Percentiles rank a stretch among this genome's conserved stretches.
Evolutionary conservation across 345 rosid genomes (phyloP).

Genomic region (Eucalyptus marginata): DNA sequence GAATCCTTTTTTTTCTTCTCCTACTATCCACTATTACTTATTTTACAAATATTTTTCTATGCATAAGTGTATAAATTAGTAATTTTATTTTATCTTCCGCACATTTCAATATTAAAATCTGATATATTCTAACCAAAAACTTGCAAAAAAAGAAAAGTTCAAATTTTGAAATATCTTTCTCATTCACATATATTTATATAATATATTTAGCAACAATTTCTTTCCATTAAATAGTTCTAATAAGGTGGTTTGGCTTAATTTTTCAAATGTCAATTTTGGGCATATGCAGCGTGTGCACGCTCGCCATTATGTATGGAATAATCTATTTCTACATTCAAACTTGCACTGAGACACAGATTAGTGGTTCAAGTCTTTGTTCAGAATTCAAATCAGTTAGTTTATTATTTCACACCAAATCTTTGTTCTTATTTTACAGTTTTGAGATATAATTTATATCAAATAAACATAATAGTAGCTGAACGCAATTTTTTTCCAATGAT

Average conservation of each 20-base stretch:
- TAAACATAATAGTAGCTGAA: not conserved
- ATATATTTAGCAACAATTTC: not conserved
- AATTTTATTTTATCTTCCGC: not conserved
- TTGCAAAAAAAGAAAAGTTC: not conserved
- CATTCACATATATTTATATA: not conserved
- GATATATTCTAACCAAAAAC: not conserved
- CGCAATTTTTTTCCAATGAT: not conserved
- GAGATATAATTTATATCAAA: not conserved
- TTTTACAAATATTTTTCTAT: not conserved
- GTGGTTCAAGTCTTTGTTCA: not conserved
- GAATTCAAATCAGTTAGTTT: not conserved
- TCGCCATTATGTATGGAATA: not conserved
- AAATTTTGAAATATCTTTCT: not conserved
- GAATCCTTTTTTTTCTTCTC: not conserved
- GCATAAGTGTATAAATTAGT: not conserved
- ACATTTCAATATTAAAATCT: not conserved
- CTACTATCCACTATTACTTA: not conserved
- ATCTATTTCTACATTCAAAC: not conserved
- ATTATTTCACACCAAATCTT: not conserved
- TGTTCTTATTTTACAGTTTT: not conserved
- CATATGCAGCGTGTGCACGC: not conserved
- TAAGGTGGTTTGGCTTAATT: not conserved
- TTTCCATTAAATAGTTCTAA: not conserved
- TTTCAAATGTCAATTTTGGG: not conserved
- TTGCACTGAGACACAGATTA: not conserved